A percentile compares a stretch with the other conserved stretches of the same genome.
Evolutionary conservation across 495 filamentous ascomycete species (phyloP).

Genomic region (Neurospora sp.): DNA sequence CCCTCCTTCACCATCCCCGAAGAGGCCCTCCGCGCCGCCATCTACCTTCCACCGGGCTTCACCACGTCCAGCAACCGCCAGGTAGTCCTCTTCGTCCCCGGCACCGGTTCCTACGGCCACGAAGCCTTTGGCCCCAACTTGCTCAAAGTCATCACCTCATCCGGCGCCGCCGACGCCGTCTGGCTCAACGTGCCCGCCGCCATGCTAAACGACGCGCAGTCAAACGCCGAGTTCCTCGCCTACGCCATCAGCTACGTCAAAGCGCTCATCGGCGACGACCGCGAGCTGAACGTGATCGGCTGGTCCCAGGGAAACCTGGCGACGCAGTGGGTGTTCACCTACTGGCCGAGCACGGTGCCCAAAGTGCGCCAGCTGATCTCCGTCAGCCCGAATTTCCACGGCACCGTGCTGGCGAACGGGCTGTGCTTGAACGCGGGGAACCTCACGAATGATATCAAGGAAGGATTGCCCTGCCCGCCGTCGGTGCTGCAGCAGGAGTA

Average conservation of each 20-base stretch:
- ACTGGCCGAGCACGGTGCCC: constrained; percentile 37
- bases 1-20: neutral
- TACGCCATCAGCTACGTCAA: constrained; percentile 39
- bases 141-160: constrained; percentile 26
- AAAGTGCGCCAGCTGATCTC: constrained; percentile 32
- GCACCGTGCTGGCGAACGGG: constrained; percentile 24
- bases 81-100: constrained; percentile 33
- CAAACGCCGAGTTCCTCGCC: constrained; percentile 33
- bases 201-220: constrained; percentile 31
- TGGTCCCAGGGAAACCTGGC: constrained; percentile 42
- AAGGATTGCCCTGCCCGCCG: constrained; percentile 19
- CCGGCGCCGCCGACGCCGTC: constrained; percentile 30
- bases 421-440: constrained; percentile 7
- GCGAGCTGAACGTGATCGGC: constrained; percentile 29
- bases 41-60: neutral
- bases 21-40: neutral
- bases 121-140: constrained; percentile 32
- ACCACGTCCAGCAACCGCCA: neutral
- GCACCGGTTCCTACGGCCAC: constrained; percentile 33
- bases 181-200: constrained; percentile 40
- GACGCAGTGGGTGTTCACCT: constrained; percentile 43
- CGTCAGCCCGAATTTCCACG: constrained; percentile 38
- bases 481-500: constrained; percentile 35
- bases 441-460: neutral
- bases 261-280: constrained; percentile 14